phyloP scores from a whole-genome alignment of 257 asterid species.

The Buddleja alternifolia region DNA sequence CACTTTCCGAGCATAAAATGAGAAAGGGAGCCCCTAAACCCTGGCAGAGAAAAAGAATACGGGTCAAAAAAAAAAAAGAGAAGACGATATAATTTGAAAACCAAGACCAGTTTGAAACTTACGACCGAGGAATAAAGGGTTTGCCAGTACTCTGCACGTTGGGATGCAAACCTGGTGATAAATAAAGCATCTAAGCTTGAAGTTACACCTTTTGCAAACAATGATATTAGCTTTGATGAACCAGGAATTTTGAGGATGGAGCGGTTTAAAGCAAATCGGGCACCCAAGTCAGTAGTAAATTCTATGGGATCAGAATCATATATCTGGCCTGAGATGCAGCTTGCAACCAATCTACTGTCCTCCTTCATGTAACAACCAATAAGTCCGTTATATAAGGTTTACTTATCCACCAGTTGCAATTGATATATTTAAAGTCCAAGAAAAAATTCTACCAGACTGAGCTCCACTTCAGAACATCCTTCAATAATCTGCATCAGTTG shows the following conservation, averaged over 20 bases:
- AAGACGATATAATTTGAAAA: conserved; percentile 6
- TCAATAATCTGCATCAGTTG: conserved; percentile 64
- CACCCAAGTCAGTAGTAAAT: conserved; percentile 70
- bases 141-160: conserved; percentile 77
- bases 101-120: conserved; percentile 39
- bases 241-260: conserved; percentile 76
- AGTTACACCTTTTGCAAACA: conserved; percentile 75
- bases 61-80: conserved; percentile 22
- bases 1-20: conserved; percentile 68
- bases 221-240: conserved; percentile 64
- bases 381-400: conserved; percentile 17
- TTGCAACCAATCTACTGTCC: conserved; percentile 65
- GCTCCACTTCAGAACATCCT: conserved; percentile 78
- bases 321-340: conserved; percentile 88
- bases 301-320: conserved; percentile 94
- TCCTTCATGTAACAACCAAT: conserved; percentile 56
- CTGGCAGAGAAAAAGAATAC: conserved; percentile 36
- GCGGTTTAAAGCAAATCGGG: conserved; percentile 66
- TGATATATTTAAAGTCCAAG: conserved; percentile 13
- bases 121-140: conserved; percentile 82
- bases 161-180: conserved; percentile 80
- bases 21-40: conserved; percentile 78
- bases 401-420: conserved; percentile 21
- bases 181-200: conserved; percentile 84
- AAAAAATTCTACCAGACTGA: conserved; percentile 57